Percentiles rank a stretch among this genome's conserved stretches.
Evolutionary conservation across 2,329 filamentous ascomycete species (phyloP).

Genomic region (Clarireedia paspali): DNA sequence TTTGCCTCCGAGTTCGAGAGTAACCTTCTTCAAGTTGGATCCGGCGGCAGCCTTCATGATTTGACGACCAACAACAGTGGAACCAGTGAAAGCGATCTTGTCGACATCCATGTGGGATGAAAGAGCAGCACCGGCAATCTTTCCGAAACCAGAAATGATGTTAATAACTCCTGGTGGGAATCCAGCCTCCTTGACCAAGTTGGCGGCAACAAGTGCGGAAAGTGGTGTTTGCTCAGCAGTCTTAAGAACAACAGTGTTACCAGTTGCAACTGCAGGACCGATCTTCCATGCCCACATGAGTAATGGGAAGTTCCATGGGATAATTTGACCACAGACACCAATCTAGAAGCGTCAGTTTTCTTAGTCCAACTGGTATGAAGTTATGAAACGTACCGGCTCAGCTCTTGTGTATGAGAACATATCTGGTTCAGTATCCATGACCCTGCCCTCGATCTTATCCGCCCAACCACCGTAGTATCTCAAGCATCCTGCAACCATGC

Average conservation of each 20-base stretch:
- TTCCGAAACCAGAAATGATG: slow-evolving; percentile 59
- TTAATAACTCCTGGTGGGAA: slow-evolving; percentile 60
- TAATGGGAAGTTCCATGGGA: slow-evolving; percentile 65
- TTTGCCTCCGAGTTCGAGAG: slow-evolving; percentile 56
- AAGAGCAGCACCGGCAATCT: slow-evolving; percentile 57
- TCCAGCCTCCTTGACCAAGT: slow-evolving; percentile 52
- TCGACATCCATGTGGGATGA: slow-evolving; percentile 57
- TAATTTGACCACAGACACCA: slow-evolving; percentile 65
- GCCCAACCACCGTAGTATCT: slow-evolving; percentile 77
- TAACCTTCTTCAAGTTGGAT: slow-evolving; percentile 59
- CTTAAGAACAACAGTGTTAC: slow-evolving; percentile 54
- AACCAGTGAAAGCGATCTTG: slow-evolving; percentile 61
- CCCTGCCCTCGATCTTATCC: slow-evolving; percentile 64
- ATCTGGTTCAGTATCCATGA: slow-evolving; percentile 55
- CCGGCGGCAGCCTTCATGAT: slow-evolving; percentile 58
- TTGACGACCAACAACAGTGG: slow-evolving; percentile 51
- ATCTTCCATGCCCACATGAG: slow-evolving; percentile 63
- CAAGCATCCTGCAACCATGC: slow-evolving; percentile 58
- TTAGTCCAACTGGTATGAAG: not conserved
- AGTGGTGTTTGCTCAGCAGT: slow-evolving; percentile 56
- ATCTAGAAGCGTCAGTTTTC: slow-evolving; percentile 28
- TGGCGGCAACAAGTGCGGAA: slow-evolving; percentile 45
- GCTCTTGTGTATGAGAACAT: slow-evolving; percentile 63
- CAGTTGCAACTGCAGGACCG: slow-evolving; percentile 50
- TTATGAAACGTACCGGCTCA: slow-evolving; percentile 46